These are phyloP conservation scores for Anacardium occidentale DNA, from an alignment of 345 rosid genomes.

Conservation along the genomic window DNA sequence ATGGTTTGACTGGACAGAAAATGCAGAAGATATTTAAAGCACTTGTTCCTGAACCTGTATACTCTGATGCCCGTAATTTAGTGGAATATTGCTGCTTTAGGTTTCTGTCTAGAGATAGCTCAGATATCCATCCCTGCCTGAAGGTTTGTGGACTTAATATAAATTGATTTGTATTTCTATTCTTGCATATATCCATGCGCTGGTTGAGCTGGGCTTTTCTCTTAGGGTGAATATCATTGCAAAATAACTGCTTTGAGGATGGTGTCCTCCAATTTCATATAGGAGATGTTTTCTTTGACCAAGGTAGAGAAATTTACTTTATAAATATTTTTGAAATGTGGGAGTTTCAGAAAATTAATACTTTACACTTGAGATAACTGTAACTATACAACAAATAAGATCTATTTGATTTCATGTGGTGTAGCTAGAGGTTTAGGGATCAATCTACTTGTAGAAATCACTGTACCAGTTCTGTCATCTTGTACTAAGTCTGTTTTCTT, in stretches of 20 bases:
- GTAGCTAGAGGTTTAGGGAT: too few relatives aligned
- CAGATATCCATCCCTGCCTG: constrained; percentile 75
- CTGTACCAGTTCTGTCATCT: neutral
- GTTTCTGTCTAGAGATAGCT: constrained; percentile 79
- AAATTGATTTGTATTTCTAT: neutral
- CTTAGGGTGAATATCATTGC: neutral
- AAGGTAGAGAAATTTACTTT: neutral
- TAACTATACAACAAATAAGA: neutral
- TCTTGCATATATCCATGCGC: constrained; percentile 3
- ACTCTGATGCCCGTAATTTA: constrained; percentile 63
- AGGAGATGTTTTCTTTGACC: neutral
- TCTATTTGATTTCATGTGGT: neutral
- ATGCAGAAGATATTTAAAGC: constrained; percentile 84
- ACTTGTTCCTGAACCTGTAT: constrained; percentile 58
- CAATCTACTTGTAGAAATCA: neutral
- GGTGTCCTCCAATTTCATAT: neutral
- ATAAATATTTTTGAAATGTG: neutral
- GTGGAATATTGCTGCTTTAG: constrained; percentile 96
- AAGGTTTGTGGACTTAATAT: constrained; percentile 51
- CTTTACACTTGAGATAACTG: neutral
- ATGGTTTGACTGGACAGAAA: constrained; percentile 79
- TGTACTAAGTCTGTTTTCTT: neutral
- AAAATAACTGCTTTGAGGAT: neutral
- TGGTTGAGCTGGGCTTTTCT: neutral
- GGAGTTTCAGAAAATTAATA: neutral